These are phyloP conservation scores for Lachnellula occidentalis DNA, from an alignment of 2,329 filamentous ascomycete genomes.

Conservation along the genomic window DNA sequence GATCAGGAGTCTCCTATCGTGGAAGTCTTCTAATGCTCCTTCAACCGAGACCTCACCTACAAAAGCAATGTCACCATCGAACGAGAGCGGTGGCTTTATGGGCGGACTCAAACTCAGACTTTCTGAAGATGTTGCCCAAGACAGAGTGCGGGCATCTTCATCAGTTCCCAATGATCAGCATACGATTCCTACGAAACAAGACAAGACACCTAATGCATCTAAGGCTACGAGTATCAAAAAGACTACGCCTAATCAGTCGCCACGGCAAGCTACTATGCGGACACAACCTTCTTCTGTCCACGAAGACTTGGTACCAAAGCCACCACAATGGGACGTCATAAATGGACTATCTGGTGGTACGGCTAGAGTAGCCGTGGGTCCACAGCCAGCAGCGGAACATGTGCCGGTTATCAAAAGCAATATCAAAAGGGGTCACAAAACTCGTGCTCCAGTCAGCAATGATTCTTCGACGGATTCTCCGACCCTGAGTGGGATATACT, in stretches of 20 bases:
- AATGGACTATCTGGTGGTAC: slow-evolving; percentile 7
- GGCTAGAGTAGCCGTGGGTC: neutral
- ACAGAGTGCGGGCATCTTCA: slow-evolving; percentile 9
- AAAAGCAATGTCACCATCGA: slow-evolving; percentile 8
- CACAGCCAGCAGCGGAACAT: neutral
- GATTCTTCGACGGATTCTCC: slow-evolving; percentile 5
- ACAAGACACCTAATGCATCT: slow-evolving; percentile 2
- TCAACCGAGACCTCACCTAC: slow-evolving; percentile 1
- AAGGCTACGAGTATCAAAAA: neutral
- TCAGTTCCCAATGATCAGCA: neutral
- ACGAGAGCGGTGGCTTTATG: slow-evolving; percentile 22
- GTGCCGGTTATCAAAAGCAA: slow-evolving; percentile 16
- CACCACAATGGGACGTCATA: slow-evolving; percentile 15
- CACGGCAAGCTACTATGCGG: too few species aligned
- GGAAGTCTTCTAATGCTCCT: slow-evolving; percentile 9
- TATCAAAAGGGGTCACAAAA: slow-evolving; percentile 10
- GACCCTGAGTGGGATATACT: slow-evolving; percentile 1
- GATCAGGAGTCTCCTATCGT: slow-evolving; percentile 19
- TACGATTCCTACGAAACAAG: slow-evolving; percentile 1
- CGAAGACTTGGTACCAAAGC: slow-evolving; percentile 9
- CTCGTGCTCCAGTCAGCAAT: slow-evolving; percentile 11
- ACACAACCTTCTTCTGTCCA: slow-evolving; percentile 3
- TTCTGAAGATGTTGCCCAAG: slow-evolving; percentile 20
- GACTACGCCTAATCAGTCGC: neutral
- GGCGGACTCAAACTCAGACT: slow-evolving; percentile 29